These are phyloP conservation scores for Zychaea mexicana DNA, from an alignment of 371 early-diverging fungal genomes.

Conservation along the genomic window DNA sequence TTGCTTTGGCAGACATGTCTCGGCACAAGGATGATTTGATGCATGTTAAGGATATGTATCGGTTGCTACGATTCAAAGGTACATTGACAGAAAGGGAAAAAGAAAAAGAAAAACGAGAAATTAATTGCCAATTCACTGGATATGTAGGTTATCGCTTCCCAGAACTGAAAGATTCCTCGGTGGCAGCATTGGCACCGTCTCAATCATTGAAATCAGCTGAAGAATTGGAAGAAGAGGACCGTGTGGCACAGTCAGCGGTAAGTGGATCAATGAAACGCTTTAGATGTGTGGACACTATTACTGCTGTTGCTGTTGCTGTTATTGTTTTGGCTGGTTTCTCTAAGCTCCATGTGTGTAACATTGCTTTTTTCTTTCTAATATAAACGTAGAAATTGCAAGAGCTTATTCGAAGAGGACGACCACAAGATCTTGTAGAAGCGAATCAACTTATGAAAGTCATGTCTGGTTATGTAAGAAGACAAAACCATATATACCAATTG, in stretches of 20 bases:
- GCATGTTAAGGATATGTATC: conserved; percentile 94
- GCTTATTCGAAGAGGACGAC: conserved; percentile 93
- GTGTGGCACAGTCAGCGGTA: conserved; percentile 88
- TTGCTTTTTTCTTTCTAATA: not conserved
- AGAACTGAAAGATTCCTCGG: conserved; percentile 24
- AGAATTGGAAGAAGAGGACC: conserved; percentile 95
- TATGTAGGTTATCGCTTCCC: conserved; percentile 28
- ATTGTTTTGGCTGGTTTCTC: too few relatives aligned
- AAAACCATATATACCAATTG: not conserved
- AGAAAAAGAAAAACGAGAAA: not conserved
- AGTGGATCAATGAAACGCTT: conserved; percentile 9
- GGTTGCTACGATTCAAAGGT: conserved; percentile 85
- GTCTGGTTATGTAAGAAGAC: conserved; percentile 84
- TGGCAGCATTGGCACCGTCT: conserved; percentile 29
- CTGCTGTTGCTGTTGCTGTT: too few relatives aligned
- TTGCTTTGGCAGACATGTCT: conserved; percentile 83
- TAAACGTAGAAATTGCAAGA: conserved; percentile 90
- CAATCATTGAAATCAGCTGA: conserved; percentile 83
- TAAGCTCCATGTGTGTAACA: not conserved
- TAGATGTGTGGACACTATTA: too few relatives aligned
- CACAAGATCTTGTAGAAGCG: conserved; percentile 92
- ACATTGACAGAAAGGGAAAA: not conserved
- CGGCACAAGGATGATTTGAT: conserved; percentile 91
- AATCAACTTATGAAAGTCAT: conserved; percentile 96
- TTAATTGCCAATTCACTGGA: not conserved